Evolutionary conservation across 495 filamentous ascomycete species (phyloP).

Genomic region (Lasiosphaeris hirsuta): DNA sequence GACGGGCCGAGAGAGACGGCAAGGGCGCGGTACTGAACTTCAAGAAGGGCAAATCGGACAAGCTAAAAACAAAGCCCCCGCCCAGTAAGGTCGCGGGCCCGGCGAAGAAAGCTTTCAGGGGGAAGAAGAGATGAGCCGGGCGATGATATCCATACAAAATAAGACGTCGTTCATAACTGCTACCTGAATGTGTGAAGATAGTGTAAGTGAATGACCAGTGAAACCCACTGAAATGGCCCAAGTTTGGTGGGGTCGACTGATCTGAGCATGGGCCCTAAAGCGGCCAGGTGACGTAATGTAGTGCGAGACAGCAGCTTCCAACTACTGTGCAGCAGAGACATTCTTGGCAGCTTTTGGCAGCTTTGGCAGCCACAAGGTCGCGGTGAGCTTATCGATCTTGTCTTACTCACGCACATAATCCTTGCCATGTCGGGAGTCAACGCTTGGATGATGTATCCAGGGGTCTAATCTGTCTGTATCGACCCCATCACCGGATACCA

Average conservation of each 20-base stretch:
- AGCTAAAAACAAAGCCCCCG: conserved; percentile 21
- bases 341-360: too few species aligned
- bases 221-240: background rate
- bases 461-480: background rate
- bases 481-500: background rate
- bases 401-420: background rate
- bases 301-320: background rate
- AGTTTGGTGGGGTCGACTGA: background rate
- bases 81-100: conserved; percentile 2
- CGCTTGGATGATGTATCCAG: too few species aligned
- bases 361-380: too few species aligned
- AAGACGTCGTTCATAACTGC: too few species aligned
- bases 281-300: conserved; percentile 9
- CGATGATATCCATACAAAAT: conserved; percentile 12
- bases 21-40: conserved; percentile 51
- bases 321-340: too few species aligned
- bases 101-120: conserved; percentile 16
- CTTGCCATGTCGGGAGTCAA: too few species aligned
- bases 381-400: background rate
- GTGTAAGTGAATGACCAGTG: too few species aligned
- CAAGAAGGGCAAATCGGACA: conserved; percentile 34
- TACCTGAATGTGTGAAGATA: too few species aligned
- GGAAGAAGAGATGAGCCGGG: conserved; percentile 6
- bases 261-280: background rate
- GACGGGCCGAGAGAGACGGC: conserved; percentile 53